Base-by-base conservation (phyloP, 2,329 filamentous ascomycete genomes). In the Pyrenochaeta sp. region DNA sequence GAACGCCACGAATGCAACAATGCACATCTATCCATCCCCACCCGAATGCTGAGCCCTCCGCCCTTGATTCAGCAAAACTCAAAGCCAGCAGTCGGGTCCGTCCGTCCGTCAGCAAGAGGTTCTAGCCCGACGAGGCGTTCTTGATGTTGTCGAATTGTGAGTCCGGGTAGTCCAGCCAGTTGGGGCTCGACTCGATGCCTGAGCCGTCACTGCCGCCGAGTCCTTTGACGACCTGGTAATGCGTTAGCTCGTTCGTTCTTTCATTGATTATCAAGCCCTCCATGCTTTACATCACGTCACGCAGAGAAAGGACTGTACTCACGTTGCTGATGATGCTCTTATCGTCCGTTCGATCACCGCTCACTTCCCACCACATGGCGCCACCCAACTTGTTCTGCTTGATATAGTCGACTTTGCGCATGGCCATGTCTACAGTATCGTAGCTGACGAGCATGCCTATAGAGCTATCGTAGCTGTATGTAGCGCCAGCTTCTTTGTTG, bases 301-400 rank as follows among this genome's bases (percentile, higher is more conserved):
- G 36, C 4, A 27, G 45, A 19, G 37, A 43, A 28, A 58, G 34
- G 9, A 49, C 44, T 46, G 46, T 44, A 70, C 74, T 62, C 59
- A 78, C 77, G 40, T 77, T 72, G 32, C 69, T 68, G 50, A 83
- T 92, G 72, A 97, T 74, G 27, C 71, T 72, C 67, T 91, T 94
- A 0, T 83, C 80, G 10, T 76, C 77, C 0, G 87, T 88, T 2
- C 88, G 89, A 75, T 97, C 94, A 0, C 86, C 89, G 70, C 90
- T 94, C 68, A 88, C 91, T 80, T 97, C 93, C 91, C 91, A 96
- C 92, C 92, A 98, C 93, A 98, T 97, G n/a, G 86, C 92, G 19
- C 94, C 94, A 1, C 93, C 93, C 0, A 97, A 84, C 0, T 86
- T 82, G 44, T 84, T 80, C 22, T 85, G 75, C 71, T 83, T 85